Conservation (phyloP, 2,329 filamentous ascomycete species). For the Stagonosporopsis chrysanthemi region DNA sequence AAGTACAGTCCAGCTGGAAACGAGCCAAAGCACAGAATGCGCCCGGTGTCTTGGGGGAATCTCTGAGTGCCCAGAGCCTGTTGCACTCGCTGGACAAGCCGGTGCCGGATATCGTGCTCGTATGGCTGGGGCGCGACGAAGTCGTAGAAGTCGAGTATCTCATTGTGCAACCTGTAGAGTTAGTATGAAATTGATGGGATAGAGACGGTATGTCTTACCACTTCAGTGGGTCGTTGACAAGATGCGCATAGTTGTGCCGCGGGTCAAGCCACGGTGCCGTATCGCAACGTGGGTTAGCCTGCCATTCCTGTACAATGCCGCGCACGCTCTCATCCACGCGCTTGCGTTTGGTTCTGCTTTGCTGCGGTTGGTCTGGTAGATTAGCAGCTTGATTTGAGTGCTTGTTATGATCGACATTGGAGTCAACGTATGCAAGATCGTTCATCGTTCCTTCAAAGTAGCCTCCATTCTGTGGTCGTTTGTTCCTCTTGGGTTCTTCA, state of each 20-base stretch:
- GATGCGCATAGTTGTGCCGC: conserved; percentile 58
- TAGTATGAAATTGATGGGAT: neutral
- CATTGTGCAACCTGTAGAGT: conserved; percentile 76
- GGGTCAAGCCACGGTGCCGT: conserved; percentile 58
- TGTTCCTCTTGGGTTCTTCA: conserved; percentile 17
- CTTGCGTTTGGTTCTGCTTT: conserved; percentile 69
- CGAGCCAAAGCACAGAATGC: conserved; percentile 85
- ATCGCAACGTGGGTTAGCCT: conserved; percentile 43
- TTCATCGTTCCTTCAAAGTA: conserved; percentile 38
- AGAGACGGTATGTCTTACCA: conserved; percentile 51
- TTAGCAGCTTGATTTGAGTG: conserved; percentile 19
- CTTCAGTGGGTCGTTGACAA: conserved; percentile 57
- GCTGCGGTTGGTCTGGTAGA: conserved; percentile 22
- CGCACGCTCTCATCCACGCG: conserved; percentile 54
- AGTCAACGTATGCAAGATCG: conserved; percentile 22
- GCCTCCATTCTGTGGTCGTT: conserved; percentile 11
- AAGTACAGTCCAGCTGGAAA: conserved; percentile 83
- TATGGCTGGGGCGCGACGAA: conserved; percentile 79
- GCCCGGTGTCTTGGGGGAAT: conserved; percentile 53
- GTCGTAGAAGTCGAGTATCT: conserved; percentile 87
- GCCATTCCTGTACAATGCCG: conserved; percentile 55
- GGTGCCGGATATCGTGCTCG: conserved; percentile 76
- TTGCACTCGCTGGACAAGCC: conserved; percentile 75
- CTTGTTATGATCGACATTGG: conserved; percentile 6
- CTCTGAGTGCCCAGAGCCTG: conserved; percentile 57